A percentile compares a stretch with the other conserved stretches of the same genome.
phyloP scores from a whole-genome alignment of 2,329 filamentous ascomycete genomes.

The Penicillium sp. region DNA sequence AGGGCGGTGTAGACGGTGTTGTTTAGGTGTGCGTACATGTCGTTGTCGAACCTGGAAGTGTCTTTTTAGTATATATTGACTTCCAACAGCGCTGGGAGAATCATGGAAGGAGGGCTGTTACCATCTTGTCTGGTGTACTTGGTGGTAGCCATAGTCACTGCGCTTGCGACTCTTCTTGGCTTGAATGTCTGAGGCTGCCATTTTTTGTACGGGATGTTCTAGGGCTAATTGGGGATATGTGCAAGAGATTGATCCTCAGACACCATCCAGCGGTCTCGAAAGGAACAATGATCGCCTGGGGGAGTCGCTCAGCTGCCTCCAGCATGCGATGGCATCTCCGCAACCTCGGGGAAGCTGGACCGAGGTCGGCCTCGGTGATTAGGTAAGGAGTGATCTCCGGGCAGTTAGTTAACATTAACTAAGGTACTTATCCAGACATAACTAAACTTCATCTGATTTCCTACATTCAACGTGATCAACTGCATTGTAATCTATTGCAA shows the following conservation, averaged over 20 bases:
- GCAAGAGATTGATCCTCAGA: neutral
- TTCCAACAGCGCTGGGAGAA: neutral
- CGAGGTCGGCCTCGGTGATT: slow-evolving; percentile 23
- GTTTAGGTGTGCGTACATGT: slow-evolving; percentile 94
- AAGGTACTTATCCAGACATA: neutral
- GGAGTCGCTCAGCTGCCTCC: neutral
- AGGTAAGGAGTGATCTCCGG: slow-evolving; percentile 14
- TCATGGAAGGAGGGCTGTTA: slow-evolving; percentile 34
- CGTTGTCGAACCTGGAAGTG: slow-evolving; percentile 74
- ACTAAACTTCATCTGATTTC: slow-evolving; percentile 3
- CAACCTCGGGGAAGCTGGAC: slow-evolving; percentile 16
- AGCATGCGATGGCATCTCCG: slow-evolving; percentile 8
- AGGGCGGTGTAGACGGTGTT: slow-evolving; percentile 85
- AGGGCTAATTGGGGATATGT: neutral
- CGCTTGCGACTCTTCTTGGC: slow-evolving; percentile 64
- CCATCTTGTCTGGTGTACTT: slow-evolving; percentile 89
- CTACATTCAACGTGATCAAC: neutral
- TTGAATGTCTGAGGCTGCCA: slow-evolving; percentile 33
- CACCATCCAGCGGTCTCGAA: slow-evolving; percentile 1
- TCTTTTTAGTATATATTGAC: neutral
- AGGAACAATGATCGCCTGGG: neutral
- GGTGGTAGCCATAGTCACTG: slow-evolving; percentile 72
- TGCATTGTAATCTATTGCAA: neutral
- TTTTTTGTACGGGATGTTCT: neutral
- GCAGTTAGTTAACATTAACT: no score